Conservation (phyloP, 257 asterid species). For the Linderniella brevidens region DNA sequence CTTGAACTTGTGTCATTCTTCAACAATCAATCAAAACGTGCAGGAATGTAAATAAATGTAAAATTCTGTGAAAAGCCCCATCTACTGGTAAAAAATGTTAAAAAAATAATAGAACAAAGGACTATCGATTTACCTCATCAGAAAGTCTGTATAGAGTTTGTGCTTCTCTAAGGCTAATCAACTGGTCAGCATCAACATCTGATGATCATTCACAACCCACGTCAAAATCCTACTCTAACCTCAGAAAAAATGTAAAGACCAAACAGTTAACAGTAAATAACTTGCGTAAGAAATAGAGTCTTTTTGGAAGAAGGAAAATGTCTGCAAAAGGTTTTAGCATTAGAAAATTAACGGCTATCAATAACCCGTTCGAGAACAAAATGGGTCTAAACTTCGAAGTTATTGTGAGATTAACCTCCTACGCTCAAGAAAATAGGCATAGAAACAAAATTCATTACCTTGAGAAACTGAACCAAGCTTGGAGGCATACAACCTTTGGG, state of each 20-base stretch:
- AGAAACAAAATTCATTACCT: conserved; percentile 27
- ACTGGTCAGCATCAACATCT: conserved; percentile 60
- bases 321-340: too few species aligned
- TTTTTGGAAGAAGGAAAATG: too few species aligned
- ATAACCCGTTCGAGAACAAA: too few species aligned
- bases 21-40: too few species aligned
- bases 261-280: too few species aligned
- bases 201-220: conserved; percentile 13
- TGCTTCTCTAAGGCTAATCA: conserved; percentile 79
- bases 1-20: background rate
- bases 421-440: background rate
- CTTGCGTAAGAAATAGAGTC: too few species aligned
- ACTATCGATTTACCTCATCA: conserved; percentile 32
- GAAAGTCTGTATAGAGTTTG: conserved; percentile 66
- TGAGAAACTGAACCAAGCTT: conserved; percentile 50
- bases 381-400: background rate
- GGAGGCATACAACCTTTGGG: conserved; percentile 64
- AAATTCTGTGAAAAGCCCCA: background rate
- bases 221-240: conserved; percentile 6
- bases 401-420: background rate
- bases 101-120: too few species aligned
- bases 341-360: too few species aligned
- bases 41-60: too few species aligned
- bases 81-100: too few species aligned
- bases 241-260: background rate